Base-by-base conservation (phyloP, 2,329 filamentous ascomycete species). In the Fusarium sp. region DNA sequence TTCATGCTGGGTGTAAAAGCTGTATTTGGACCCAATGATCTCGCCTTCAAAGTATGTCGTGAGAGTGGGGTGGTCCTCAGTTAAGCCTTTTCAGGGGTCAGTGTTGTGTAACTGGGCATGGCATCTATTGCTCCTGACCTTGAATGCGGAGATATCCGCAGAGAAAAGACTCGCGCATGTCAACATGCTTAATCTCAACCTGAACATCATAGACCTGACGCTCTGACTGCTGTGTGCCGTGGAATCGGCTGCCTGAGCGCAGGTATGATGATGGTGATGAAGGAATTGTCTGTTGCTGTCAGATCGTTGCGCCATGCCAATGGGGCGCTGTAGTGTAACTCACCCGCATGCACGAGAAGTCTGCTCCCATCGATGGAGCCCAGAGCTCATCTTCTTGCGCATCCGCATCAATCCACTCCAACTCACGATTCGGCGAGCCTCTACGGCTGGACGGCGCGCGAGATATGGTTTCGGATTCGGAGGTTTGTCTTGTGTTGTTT, bases 31-130 rank as follows among this genome's bases (percentile, higher is more conserved):
- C 58, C 96, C 96, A 75, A 99, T 98, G 64, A 99, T 97, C 84
- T 99, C 96, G 82, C 96, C 95, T 84, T 98, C 96, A 79, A 99
- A 99, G 82, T 97, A 99, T 1, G 96, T 99, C 10, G 96, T 98
- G 60, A 99, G 87, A n/a, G 95, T 98, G 14, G 96, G 96, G 81
- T 98, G 96, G 83, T 98, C 95, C 80, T 97, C 93, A 0, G 96
- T 98, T 18, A 99, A 87, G 62, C 95, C 95, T 98, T 76, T 13
- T 71, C 40, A 64, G 52, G 22, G 67, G 29, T 82, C 77, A 69
- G 69, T 31, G 35, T 40, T 56, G 27, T 18, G 40, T 27, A 14
- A 11, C 22, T 16, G 35, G n/a, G 18, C 37, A 34, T 29, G 14
- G 22, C 64, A 47, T 54, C n/a, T 34, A 35, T 29, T 35, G 52